Evolutionary conservation across 805 yeast species (phyloP).

Genomic region (Saturnispora halmiae): DNA sequence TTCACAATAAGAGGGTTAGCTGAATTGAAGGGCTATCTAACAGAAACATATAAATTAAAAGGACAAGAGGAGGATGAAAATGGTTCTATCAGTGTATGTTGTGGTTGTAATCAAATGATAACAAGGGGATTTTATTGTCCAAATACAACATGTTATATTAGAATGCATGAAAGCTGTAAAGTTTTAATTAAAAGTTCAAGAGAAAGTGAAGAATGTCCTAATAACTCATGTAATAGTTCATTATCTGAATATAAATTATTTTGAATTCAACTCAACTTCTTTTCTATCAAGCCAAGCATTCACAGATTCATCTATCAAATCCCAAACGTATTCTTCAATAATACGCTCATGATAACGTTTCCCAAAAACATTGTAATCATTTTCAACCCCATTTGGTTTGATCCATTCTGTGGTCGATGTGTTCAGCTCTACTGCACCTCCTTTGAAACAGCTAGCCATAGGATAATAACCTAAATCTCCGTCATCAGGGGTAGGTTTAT

Average conservation of each 20-base stretch:
- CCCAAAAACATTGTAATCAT: constrained; percentile 40
- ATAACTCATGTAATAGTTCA: constrained; percentile 1
- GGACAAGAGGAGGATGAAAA: constrained; percentile 32
- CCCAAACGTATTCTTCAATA: constrained; percentile 77
- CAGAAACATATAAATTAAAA: constrained; percentile 35
- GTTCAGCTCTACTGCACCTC: constrained; percentile 66
- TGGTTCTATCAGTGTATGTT: constrained; percentile 36
- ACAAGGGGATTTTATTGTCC: constrained; percentile 43
- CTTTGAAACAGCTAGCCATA: constrained; percentile 70
- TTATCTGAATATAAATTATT: constrained; percentile 1
- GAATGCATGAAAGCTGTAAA: constrained; percentile 44
- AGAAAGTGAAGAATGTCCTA: constrained; percentile 28
- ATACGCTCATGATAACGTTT: constrained; percentile 59
- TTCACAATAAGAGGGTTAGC: constrained; percentile 35
- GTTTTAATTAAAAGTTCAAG: constrained; percentile 31
- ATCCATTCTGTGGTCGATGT: constrained; percentile 55
- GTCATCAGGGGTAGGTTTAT: constrained; percentile 47
- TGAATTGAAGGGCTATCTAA: constrained; percentile 39
- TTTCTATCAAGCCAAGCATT: constrained; percentile 41
- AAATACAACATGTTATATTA: constrained; percentile 26
- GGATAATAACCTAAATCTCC: constrained; percentile 89
- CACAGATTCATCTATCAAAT: constrained; percentile 76
- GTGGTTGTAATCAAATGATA: constrained; percentile 43
- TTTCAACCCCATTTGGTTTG: constrained; percentile 29
- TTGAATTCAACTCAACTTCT: constrained; percentile 9